Conservation (phyloP, 768 basidiomycete genomes). For the Tulasnella sp. region DNA sequence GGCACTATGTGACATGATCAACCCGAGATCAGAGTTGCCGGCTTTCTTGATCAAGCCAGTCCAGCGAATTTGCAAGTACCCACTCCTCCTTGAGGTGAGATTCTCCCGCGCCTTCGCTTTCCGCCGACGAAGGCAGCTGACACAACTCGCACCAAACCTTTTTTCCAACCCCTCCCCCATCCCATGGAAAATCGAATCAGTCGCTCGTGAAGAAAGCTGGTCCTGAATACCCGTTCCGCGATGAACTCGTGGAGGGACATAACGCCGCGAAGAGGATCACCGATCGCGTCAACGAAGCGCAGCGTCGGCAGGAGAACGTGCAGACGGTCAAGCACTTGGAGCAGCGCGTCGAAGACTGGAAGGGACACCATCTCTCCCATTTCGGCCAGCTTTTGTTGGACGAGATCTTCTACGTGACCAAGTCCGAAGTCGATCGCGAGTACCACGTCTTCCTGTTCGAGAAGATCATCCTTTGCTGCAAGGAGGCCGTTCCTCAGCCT, state of each 20-base stretch:
- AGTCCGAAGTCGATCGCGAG: slow-evolving; percentile 94
- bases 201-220: slow-evolving; percentile 71
- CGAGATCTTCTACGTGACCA: slow-evolving; percentile 94
- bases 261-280: slow-evolving; percentile 91
- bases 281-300: slow-evolving; percentile 93
- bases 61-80: slow-evolving; percentile 98
- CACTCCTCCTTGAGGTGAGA: slow-evolving; percentile 86
- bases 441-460: slow-evolving; percentile 99
- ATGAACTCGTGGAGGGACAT: slow-evolving; percentile 82
- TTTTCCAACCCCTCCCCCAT: neutral
- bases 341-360: slow-evolving; percentile 95
- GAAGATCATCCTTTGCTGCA: slow-evolving; percentile 98
- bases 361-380: slow-evolving; percentile 92
- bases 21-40: slow-evolving; percentile 88
- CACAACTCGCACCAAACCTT: neutral
- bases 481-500: slow-evolving; percentile 71
- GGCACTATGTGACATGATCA: slow-evolving; percentile 83
- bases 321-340: slow-evolving; percentile 87
- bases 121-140: neutral
- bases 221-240: slow-evolving; percentile 66
- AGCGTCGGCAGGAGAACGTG: slow-evolving; percentile 87
- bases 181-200: slow-evolving; percentile 47
- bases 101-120: slow-evolving; percentile 32
- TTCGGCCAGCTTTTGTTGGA: slow-evolving; percentile 94
- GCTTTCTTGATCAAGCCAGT: slow-evolving; percentile 99